phyloP scores from a whole-genome alignment of 2,329 filamentous ascomycete species.

The Trichophyton verrucosum region DNA sequence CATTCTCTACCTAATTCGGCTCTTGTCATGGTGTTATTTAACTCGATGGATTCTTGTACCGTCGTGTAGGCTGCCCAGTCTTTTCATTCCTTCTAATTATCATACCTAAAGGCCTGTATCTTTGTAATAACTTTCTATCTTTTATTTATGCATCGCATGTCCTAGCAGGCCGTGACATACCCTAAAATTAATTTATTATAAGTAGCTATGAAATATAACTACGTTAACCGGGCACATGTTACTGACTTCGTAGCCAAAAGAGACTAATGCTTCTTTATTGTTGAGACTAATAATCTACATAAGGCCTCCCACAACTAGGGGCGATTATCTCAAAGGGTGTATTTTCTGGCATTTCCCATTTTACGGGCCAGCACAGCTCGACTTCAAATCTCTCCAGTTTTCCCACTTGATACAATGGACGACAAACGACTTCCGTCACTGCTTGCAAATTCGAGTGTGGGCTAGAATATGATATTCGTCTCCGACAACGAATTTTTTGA shows the following conservation, averaged over 20 bases:
- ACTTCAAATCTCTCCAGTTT: background rate
- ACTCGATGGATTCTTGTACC: background rate
- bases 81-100: background rate
- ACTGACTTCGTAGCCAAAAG: background rate
- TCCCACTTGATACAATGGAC: background rate
- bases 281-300: background rate
- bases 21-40: background rate
- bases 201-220: background rate
- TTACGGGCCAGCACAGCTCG: background rate
- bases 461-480: background rate
- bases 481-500: background rate
- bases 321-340: background rate
- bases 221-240: too few species aligned
- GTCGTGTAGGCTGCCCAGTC: background rate
- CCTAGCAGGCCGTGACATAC: background rate
- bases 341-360: background rate
- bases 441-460: background rate
- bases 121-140: background rate
- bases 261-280: background rate
- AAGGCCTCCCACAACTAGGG: background rate
- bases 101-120: background rate
- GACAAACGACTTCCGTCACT: background rate
- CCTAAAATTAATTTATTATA: background rate
- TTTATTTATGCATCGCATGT: background rate
- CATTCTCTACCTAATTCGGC: background rate